Evolutionary conservation across 73 alveolate species (phyloP), one percentile per base, ranked within the genome.

Genomic region (Symbiodinium pilosum): DNA sequence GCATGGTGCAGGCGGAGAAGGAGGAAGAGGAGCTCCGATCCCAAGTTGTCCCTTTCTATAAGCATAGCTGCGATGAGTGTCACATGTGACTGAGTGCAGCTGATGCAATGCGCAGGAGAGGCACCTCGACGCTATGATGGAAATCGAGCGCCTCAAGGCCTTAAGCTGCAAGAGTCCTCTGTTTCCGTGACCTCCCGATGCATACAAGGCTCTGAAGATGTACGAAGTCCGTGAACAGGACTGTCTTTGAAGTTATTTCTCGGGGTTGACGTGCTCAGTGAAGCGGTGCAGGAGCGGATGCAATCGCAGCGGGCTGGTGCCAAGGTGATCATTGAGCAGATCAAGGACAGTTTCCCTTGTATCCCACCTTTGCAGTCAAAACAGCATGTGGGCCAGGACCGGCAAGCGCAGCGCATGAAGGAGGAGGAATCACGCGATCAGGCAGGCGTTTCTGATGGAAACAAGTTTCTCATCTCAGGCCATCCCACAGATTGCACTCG

Each of bases 121-220:
- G 42, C 99, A 99, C 84, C 87, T 99, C 94, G 99, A 99, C 75
- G 93, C 97, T 44, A 99, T 99, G 99, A 99, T 99, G 99, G 99
- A 99, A 96, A 96, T 99, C 43, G 99, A 99, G 95, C 96, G 99
- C 69, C 97, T 99, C 85, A 99, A 99, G 99, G 99, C 77, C 59
- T 9, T 47, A 14, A 16, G n/a, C n/a, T 32, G 16, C n/a, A 14
- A 16, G 84, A 14, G 8, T 9, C 21, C 12, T 21, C 30, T 16
- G 9, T 77, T 18, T 12, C 16, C 3, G 24, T 30, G 44, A 5
- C 16, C 51, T n/a, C n/a, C n/a, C n/a, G n/a, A n/a, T n/a, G n/a
- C 1, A 28, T 6, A 42, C 43, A 64, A 91, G 97, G 97, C 97
- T 6, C 54, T 91, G 83, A 91, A 91, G 39, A 91, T 91, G 97